Base-by-base conservation (phyloP, 73 alveolate genomes). In the Uronychia binucleata region DNA sequence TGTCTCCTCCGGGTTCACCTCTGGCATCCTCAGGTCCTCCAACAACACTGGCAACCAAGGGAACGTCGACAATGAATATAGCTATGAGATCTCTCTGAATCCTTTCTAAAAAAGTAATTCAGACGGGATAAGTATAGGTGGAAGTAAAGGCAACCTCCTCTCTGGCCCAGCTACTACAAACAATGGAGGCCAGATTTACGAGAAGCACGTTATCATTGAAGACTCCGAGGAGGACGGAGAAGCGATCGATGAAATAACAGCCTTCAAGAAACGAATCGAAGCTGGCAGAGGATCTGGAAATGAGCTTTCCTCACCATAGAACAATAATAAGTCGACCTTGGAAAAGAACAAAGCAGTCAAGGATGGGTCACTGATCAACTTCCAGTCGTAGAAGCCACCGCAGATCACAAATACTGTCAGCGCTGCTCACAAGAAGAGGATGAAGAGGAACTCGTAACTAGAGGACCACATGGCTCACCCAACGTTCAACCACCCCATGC, bases 151-250 rank as follows among this genome's bases (percentile, higher is more conserved):
- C 13, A 25, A 26, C 78, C 78, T 26, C 14, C 5, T 26, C 14
- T 26, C 29, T 67, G 29, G 32, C 34, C 32, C 29, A 67, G 26
- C 26, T 67, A 26, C 78, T 26, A 26, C 5, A 13, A 5, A 5
- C 32, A 28, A 25, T 67, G 30, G 30, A 13, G 29, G 32, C 5
- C 34, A 25, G 32, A 25, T 28, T 67, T 67, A 67, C 30, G 29
- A 67, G 30, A 67, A 67, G 34, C 78, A 67, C 32, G 78, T 67
- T 14, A 67, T 67, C 5, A 5, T 67, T 30, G 78, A 67, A 67
- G 78, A 67, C 26, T 25, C 29, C 5, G 78, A 67, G 30, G 78
- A 67, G 19, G 67, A 46, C 19, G 67, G 67, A 46, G 67, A 46
- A 11, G 19, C 67, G 5, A 46, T 46, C 19, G 67, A 46, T 19